Conservation (phyloP, 768 basidiomycete species). For the Suillus cothurnatus region DNA sequence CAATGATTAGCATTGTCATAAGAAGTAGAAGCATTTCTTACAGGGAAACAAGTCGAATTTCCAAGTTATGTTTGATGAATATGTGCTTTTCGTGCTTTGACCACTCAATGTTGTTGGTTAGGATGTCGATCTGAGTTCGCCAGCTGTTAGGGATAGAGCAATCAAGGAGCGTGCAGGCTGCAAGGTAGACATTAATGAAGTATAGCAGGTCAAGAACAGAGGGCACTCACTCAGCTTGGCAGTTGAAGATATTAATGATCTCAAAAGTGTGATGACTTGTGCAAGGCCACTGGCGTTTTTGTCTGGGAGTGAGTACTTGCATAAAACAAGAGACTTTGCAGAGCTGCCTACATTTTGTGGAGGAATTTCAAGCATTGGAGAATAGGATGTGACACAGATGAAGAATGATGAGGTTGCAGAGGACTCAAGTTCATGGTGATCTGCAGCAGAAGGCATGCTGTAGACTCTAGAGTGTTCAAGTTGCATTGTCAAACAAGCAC, state of each 20-base stretch:
- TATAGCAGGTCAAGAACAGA: neutral
- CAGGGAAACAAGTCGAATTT: conserved; percentile 84
- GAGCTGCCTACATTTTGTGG: conserved; percentile 53
- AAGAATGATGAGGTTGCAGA: conserved; percentile 54
- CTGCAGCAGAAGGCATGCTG: conserved; percentile 61
- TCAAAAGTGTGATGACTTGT: conserved; percentile 11
- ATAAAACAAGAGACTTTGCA: too few relatives aligned
- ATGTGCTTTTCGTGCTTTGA: conserved; percentile 90
- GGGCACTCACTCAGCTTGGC: conserved; percentile 79
- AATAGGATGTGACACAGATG: conserved; percentile 57
- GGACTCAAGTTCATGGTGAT: conserved; percentile 58
- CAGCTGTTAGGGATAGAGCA: conserved; percentile 83
- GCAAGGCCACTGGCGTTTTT: too few relatives aligned
- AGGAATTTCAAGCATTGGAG: conserved; percentile 57
- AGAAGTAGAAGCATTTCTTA: conserved; percentile 32
- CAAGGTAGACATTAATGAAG: neutral
- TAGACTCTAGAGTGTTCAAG: conserved; percentile 62
- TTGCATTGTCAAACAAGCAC: conserved; percentile 69
- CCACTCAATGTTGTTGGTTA: too few relatives aligned
- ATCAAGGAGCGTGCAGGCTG: conserved; percentile 92
- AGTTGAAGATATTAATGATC: conserved; percentile 88
- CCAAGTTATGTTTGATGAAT: conserved; percentile 92
- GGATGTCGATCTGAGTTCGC: conserved; percentile 13
- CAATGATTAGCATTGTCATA: neutral
- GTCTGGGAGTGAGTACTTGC: too few relatives aligned